Evolutionary conservation across 1,284 basidiomycete species (phyloP).

Genomic region (Boletellus dicymbophilus): DNA sequence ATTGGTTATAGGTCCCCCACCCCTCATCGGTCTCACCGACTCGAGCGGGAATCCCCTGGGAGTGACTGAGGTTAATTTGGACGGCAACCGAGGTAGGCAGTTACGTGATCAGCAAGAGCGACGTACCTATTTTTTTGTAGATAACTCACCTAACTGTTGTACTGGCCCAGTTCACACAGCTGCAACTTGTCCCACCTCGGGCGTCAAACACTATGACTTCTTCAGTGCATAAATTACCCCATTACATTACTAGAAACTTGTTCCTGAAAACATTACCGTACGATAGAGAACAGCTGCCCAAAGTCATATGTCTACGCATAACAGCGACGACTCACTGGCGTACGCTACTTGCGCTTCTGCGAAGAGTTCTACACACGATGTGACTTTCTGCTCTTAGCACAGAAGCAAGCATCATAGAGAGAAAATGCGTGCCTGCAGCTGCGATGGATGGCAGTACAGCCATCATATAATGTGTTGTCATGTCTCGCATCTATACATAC

Average conservation of each 20-base stretch:
- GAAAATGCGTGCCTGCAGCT: too few relatives aligned
- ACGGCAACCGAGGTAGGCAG: slow-evolving; percentile 38
- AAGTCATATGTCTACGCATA: slow-evolving; percentile 48
- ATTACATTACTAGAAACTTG: not conserved
- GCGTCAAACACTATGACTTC: slow-evolving; percentile 46
- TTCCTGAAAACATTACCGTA: slow-evolving; percentile 9
- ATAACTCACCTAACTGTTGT: slow-evolving; percentile 37
- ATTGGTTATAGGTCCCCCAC: slow-evolving; percentile 40
- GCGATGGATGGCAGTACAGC: too few relatives aligned
- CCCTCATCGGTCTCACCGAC: slow-evolving; percentile 44
- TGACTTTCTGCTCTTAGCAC: too few relatives aligned
- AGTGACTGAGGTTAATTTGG: slow-evolving; percentile 45
- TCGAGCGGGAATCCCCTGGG: slow-evolving; percentile 42
- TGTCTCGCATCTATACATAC: too few relatives aligned
- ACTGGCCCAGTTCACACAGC: slow-evolving; percentile 41
- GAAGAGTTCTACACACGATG: too few relatives aligned
- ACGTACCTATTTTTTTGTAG: too few relatives aligned
- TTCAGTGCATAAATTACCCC: slow-evolving; percentile 40
- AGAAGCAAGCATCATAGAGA: too few relatives aligned
- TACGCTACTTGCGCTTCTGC: too few relatives aligned
- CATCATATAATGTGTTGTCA: too few relatives aligned
- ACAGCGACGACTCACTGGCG: slow-evolving; percentile 40
- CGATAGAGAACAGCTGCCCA: slow-evolving; percentile 40
- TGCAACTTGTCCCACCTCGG: slow-evolving; percentile 43
- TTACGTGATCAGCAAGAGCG: not conserved